Evolutionary conservation across 805 yeast genomes (phyloP).

Genomic region (Yarrowia sp.): DNA sequence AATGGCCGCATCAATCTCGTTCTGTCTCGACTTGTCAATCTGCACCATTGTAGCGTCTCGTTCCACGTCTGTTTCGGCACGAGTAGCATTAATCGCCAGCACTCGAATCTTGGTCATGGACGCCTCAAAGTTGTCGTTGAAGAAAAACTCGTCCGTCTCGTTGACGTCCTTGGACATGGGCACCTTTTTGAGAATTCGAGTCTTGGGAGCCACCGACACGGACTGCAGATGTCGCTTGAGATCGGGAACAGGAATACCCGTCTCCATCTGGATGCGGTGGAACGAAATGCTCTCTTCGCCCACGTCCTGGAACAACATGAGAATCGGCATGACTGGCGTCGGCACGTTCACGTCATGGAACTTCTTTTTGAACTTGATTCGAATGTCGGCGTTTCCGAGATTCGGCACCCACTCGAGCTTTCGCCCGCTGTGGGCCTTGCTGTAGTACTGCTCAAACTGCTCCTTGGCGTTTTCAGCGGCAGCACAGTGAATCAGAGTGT

Average conservation of each 20-base stretch:
- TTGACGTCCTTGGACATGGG: slow-evolving; percentile 75
- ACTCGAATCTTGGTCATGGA: slow-evolving; percentile 70
- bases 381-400: slow-evolving; percentile 77
- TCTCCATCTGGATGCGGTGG: slow-evolving; percentile 58
- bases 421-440: slow-evolving; percentile 53
- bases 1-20: slow-evolving; percentile 77
- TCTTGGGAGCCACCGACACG: slow-evolving; percentile 76
- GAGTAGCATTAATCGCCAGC: slow-evolving; percentile 55
- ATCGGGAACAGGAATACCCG: slow-evolving; percentile 71
- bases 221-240: slow-evolving; percentile 75
- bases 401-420: slow-evolving; percentile 73
- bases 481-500: slow-evolving; percentile 5
- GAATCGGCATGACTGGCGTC: slow-evolving; percentile 71
- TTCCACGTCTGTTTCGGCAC: slow-evolving; percentile 53
- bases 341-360: slow-evolving; percentile 80
- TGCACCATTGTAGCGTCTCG: slow-evolving; percentile 48
- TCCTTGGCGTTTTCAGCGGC: slow-evolving; percentile 44
- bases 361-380: slow-evolving; percentile 62
- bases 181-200: slow-evolving; percentile 65
- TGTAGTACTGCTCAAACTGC: slow-evolving; percentile 52
- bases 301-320: slow-evolving; percentile 66
- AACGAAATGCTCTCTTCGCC: slow-evolving; percentile 48
- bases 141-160: slow-evolving; percentile 56
- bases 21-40: slow-evolving; percentile 59
- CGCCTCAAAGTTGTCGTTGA: slow-evolving; percentile 67